phyloP scores from a whole-genome alignment of 371 early-diverging fungal genomes.

The Homolaphlyctis polyrhiza region DNA sequence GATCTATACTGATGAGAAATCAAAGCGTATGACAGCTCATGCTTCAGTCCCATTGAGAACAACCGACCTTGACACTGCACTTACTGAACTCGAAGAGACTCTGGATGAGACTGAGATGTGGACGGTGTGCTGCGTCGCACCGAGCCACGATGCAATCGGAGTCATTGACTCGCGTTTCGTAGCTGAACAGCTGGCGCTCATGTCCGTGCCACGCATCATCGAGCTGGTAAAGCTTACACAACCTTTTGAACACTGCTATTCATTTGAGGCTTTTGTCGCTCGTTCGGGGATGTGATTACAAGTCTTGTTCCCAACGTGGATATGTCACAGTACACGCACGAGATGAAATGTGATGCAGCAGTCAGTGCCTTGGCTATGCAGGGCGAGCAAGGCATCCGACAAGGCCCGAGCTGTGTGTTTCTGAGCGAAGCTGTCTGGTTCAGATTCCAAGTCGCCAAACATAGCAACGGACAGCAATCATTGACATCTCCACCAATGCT shows the following conservation, averaged over 20 bases:
- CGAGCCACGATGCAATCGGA: not conserved
- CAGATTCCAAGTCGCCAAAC: not conserved
- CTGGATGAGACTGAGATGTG: constrained; percentile 1
- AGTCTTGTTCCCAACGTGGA: constrained; percentile 18
- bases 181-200: not conserved
- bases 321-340: constrained; percentile 11
- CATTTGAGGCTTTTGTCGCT: constrained; percentile 63
- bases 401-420: not conserved
- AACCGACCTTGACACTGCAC: not conserved
- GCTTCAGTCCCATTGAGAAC: not conserved
- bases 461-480: no score
- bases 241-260: constrained; percentile 19
- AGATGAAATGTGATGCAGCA: not conserved
- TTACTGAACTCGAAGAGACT: not conserved
- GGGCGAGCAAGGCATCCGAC: constrained; percentile 2
- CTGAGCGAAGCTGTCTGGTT: not conserved
- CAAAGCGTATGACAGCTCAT: not conserved
- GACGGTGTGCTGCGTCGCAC: not conserved
- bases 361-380: not conserved
- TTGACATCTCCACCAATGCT: no score
- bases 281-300: constrained; percentile 47
- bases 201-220: constrained; percentile 59
- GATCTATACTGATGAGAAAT: not conserved
- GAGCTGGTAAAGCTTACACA: constrained; percentile 61
- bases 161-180: not conserved